Conservation (phyloP, 73 alveolate genomes). For the Paramecium caudatum region DNA sequence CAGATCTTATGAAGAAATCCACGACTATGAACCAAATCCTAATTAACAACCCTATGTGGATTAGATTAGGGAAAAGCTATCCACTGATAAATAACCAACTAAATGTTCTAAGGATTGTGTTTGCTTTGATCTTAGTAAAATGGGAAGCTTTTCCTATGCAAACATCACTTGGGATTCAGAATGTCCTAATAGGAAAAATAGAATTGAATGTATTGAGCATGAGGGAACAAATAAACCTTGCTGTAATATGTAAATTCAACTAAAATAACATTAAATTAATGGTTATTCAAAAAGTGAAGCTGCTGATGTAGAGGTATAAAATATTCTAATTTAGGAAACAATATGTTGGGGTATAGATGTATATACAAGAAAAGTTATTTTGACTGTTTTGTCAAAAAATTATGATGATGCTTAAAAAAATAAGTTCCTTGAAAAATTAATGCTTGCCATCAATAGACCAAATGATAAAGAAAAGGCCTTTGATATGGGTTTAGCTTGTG, state of each 20-base stretch:
- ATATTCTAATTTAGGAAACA: slow-evolving; percentile 85
- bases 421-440: slow-evolving; percentile 88
- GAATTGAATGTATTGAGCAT: slow-evolving; percentile 71
- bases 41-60: slow-evolving; percentile 48
- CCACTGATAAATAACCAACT: slow-evolving; percentile 65
- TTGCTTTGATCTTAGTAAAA: slow-evolving; percentile 61
- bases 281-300: background rate
- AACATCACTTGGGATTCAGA: slow-evolving; percentile 72
- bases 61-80: slow-evolving; percentile 57
- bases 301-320: slow-evolving; percentile 19
- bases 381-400: slow-evolving; percentile 88
- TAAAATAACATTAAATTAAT: background rate
- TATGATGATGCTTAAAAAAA: slow-evolving; percentile 82
- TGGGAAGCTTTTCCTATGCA: slow-evolving; percentile 70
- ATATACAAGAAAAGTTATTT: slow-evolving; percentile 91
- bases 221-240: slow-evolving; percentile 62
- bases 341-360: slow-evolving; percentile 98
- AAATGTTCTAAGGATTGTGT: slow-evolving; percentile 69
- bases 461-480: slow-evolving; percentile 82
- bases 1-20: slow-evolving; percentile 54
- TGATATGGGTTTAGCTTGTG: slow-evolving; percentile 89
- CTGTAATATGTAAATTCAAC: background rate
- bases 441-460: slow-evolving; percentile 85
- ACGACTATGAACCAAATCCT: slow-evolving; percentile 75
- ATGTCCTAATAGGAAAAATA: slow-evolving; percentile 67